Conservation (phyloP, 1,284 basidiomycete species). For the Cutaneotrichosporon arboriforme region DNA sequence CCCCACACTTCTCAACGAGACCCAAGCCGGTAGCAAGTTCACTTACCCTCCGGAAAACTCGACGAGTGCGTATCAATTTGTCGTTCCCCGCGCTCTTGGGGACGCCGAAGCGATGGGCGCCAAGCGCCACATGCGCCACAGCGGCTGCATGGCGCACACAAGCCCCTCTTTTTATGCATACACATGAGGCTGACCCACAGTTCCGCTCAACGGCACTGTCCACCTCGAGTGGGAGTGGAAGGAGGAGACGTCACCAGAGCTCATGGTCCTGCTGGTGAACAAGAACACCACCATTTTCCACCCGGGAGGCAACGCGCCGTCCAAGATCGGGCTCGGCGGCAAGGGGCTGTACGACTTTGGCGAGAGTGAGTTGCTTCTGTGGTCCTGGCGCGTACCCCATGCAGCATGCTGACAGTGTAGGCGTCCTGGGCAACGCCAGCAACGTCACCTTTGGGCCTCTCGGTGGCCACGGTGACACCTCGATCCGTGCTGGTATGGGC, state of each 20-base stretch:
- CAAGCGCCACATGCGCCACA: neutral
- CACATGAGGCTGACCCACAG: neutral
- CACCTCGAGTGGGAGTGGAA: conserved; percentile 3
- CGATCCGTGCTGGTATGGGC: neutral
- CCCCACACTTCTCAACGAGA: neutral
- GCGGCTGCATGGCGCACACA: neutral
- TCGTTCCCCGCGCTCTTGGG: too few species aligned
- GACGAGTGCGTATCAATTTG: neutral
- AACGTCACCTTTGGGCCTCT: neutral
- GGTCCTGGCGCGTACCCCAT: too few species aligned
- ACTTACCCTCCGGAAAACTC: neutral
- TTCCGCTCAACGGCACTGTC: conserved; percentile 1
- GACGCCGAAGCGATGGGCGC: too few species aligned
- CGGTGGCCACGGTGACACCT: neutral
- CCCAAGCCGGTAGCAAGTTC: neutral
- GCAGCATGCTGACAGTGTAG: neutral
- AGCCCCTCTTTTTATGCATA: too few species aligned
- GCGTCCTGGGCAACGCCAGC: neutral
- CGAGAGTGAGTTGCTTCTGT: neutral
- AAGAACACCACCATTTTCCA: conserved; percentile 6
- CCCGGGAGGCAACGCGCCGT: neutral
- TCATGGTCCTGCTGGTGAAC: conserved; percentile 2
- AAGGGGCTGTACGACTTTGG: neutral
- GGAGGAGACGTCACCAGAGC: neutral
- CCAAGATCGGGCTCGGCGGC: neutral